Base-by-base conservation (phyloP, 139 green algal species). In the Nannochloris sp. region DNA sequence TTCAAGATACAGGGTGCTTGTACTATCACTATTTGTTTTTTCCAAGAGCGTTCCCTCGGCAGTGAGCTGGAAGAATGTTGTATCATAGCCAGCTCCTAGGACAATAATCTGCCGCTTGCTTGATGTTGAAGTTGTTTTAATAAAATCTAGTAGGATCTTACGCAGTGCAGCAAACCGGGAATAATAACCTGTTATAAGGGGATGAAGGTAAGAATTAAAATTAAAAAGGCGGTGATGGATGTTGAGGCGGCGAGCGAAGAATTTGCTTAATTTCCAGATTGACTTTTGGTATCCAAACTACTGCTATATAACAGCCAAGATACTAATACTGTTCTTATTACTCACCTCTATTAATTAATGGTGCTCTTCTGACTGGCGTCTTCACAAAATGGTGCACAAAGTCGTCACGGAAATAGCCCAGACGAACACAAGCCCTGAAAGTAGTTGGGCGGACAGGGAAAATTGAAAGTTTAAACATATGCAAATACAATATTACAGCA, bases 1-100 rank as follows among this genome's bases (percentile, higher is more conserved):
- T 62, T 94, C 87, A 29, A 90, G 38, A 51, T 81, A 95, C 12
- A n/a, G n/a, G n/a, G n/a, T n/a, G n/a, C n/a, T n/a, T n/a, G n/a
- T n/a, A 19, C 42, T 19, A 19, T 27, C 42, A 51, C 51, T 57
- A 5, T 23, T 15, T 1, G 38, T n/a, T 2, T 53, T 65, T 2
- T 46, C 65, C 14, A 75, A 70, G 9, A 60, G 33, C 4, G 24
- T 36, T 6, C 60, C 68, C 33, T 77, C 37, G 19, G 54, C 56
- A 27, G 54, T 68, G 30, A 95, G 54, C 38, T 86, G 78, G 60
- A 95, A 93, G 71, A 80, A 96, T 4, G 77, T 80, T 5, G 87
- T 96, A 78, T 96, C 90, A 66, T 81, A 96, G 4, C 90, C 90
- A 1, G 89, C 88, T 13, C 90, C 90, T 30, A 96, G 64, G 14